These are phyloP conservation scores for Porogramme epimiltina DNA, from an alignment of 1,284 basidiomycete species.

Conservation along the genomic window DNA sequence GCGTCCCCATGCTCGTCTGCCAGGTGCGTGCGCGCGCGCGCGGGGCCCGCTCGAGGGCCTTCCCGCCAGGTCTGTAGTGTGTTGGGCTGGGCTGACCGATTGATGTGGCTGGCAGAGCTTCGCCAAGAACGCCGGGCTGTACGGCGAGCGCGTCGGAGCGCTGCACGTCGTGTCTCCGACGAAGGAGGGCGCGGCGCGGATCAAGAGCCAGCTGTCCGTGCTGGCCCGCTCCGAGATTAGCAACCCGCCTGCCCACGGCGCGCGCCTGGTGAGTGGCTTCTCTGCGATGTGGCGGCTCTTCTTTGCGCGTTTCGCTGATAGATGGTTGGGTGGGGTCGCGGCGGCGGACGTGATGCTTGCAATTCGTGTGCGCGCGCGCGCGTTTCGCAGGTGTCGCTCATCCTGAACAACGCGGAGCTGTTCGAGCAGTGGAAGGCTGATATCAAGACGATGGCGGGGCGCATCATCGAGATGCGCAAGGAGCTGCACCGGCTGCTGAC, in stretches of 20 bases:
- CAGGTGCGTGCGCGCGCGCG: constrained; percentile 51
- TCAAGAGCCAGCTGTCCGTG: constrained; percentile 86
- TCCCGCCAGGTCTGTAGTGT: too few relatives aligned
- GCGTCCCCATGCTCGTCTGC: constrained; percentile 84
- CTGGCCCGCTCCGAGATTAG: constrained; percentile 91
- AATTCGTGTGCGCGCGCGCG: too few relatives aligned
- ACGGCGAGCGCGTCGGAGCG: constrained; percentile 88
- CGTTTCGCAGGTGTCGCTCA: constrained; percentile 78
- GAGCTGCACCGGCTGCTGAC: constrained; percentile 80
- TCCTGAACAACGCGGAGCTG: constrained; percentile 71
- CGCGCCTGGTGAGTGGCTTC: constrained; percentile 66
- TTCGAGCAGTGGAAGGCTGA: constrained; percentile 90
- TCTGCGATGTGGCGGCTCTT: not conserved
- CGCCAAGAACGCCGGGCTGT: constrained; percentile 95
- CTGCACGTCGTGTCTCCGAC: constrained; percentile 72
- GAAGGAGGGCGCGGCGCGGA: constrained; percentile 67
- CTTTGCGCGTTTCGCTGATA: constrained; percentile 10
- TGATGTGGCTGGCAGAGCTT: constrained; percentile 66
- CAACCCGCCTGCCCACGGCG: constrained; percentile 90
- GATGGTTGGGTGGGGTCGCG: not conserved
- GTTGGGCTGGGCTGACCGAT: too few relatives aligned
- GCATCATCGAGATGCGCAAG: constrained; percentile 90
- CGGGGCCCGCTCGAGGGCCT: too few relatives aligned
- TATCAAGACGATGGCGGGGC: constrained; percentile 88
- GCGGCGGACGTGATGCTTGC: too few relatives aligned